phyloP scores from a whole-genome alignment of 2,329 filamentous ascomycete genomes.

The Fusarium newnesense region DNA sequence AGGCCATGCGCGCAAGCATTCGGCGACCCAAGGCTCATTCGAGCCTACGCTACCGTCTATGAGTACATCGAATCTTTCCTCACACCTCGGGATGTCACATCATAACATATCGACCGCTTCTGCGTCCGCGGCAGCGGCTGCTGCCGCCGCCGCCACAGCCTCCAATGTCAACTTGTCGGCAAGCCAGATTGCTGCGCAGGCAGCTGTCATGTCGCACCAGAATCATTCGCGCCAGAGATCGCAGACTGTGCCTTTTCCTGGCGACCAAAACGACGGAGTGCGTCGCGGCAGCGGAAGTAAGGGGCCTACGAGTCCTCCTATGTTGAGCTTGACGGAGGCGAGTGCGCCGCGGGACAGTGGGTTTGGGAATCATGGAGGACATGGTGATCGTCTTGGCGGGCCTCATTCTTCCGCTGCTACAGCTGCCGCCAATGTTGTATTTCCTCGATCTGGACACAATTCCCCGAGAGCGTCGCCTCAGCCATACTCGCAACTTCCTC shows the following conservation, averaged over 20 bases:
- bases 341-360: constrained; percentile 68
- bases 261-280: constrained; percentile 55
- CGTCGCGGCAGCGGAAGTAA: constrained; percentile 59
- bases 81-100: constrained; percentile 59
- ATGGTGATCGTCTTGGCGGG: constrained; percentile 66
- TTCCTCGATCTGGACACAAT: constrained; percentile 70
- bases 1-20: constrained; percentile 71
- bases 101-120: constrained; percentile 28
- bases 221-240: constrained; percentile 72
- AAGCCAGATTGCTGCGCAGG: constrained; percentile 84
- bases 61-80: constrained; percentile 64
- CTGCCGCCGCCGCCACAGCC: constrained; percentile 53
- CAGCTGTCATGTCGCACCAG: constrained; percentile 76
- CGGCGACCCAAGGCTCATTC: constrained; percentile 80
- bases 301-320: constrained; percentile 68
- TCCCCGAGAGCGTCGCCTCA: constrained; percentile 58
- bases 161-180: constrained; percentile 60
- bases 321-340: constrained; percentile 72
- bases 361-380: constrained; percentile 58
- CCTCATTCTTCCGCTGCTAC: constrained; percentile 73
- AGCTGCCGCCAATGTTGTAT: constrained; percentile 77
- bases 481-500: constrained; percentile 52
- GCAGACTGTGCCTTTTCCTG: constrained; percentile 74
- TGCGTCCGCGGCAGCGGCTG: constrained; percentile 34
- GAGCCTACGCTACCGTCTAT: constrained; percentile 77